A percentile compares a stretch with the other conserved stretches of the same genome.
phyloP scores from a whole-genome alignment of 495 filamentous ascomycete species.

The Penicillium subrubescens region DNA sequence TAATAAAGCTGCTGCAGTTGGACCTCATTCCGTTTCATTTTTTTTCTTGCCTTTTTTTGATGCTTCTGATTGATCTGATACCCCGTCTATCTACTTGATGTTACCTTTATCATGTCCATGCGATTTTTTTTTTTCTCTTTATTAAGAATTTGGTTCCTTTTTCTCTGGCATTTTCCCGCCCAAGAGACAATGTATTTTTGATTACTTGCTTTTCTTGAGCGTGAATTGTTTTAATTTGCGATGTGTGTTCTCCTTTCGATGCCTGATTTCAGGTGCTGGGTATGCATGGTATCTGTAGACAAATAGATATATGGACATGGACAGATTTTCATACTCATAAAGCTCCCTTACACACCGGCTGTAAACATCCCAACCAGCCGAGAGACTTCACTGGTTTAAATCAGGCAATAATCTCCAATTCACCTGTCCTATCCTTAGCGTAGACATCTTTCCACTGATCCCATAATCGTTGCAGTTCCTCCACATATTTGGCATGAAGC shows the following conservation, averaged over 20 bases:
- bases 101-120: slow-evolving; percentile 11
- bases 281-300: background rate
- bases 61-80: slow-evolving; percentile 32
- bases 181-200: background rate
- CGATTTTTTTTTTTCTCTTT: slow-evolving; percentile 7
- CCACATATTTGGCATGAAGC: slow-evolving; percentile 76
- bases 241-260: background rate
- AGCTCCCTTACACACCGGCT: background rate
- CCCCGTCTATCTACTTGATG: slow-evolving; percentile 26
- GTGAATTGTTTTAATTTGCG: background rate
- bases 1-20: slow-evolving; percentile 10
- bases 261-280: background rate
- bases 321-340: background rate
- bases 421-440: slow-evolving; percentile 67
- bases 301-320: background rate
- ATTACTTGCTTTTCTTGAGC: background rate
- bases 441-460: slow-evolving; percentile 86
- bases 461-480: slow-evolving; percentile 82
- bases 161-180: background rate
- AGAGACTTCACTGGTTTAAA: background rate
- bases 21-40: slow-evolving; percentile 14
- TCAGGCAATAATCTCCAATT: slow-evolving; percentile 79
- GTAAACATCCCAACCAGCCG: background rate
- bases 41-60: slow-evolving; percentile 15
- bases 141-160: background rate